Percentiles rank a stretch among this genome's conserved stretches.
Conservation (phyloP, 2,329 filamentous ascomycete species). For the Blastomyces emzantsi region DNA sequence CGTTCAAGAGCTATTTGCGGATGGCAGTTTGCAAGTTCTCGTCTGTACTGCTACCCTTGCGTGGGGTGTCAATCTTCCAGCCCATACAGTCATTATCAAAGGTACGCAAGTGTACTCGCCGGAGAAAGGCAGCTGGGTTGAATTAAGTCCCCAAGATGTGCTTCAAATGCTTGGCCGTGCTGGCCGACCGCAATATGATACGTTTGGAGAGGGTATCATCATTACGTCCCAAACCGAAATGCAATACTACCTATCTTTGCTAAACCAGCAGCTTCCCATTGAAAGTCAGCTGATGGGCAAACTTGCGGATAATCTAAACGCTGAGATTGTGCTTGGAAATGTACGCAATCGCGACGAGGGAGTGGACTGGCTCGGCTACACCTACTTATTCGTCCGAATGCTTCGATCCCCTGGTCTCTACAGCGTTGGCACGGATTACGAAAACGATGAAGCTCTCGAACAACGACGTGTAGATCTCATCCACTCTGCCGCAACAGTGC, state of each 20-base stretch:
- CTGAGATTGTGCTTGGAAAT: conserved; percentile 90
- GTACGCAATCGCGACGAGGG: conserved; percentile 85
- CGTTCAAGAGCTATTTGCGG: conserved; percentile 88
- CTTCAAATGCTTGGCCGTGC: conserved; percentile 98
- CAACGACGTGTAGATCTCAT: conserved; percentile 97
- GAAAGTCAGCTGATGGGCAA: conserved; percentile 93
- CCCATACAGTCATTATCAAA: conserved; percentile 98
- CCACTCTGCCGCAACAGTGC: conserved; percentile 78
- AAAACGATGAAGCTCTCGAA: conserved; percentile 81
- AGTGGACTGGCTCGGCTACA: conserved; percentile 98
- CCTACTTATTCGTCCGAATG: conserved; percentile 97
- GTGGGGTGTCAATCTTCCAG: conserved; percentile 97
- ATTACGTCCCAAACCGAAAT: conserved; percentile 93
- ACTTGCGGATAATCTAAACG: conserved; percentile 91
- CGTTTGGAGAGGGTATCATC: conserved; percentile 96
- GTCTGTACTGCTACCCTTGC: conserved; percentile 97
- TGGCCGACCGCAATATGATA: conserved; percentile 92
- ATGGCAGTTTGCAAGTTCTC: conserved; percentile 85
- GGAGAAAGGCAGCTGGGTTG: conserved; percentile 97
- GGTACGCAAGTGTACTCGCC: conserved; percentile 97
- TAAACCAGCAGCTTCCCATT: conserved; percentile 96
- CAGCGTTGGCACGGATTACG: conserved; percentile 91
- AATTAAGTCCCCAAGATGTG: conserved; percentile 93
- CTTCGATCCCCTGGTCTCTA: conserved; percentile 89
- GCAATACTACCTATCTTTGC: conserved; percentile 90